Evolutionary conservation across 495 filamentous ascomycete genomes (phyloP), one percentile per base, ranked within the genome.

Genomic region (Hypoxylon trugodes): DNA sequence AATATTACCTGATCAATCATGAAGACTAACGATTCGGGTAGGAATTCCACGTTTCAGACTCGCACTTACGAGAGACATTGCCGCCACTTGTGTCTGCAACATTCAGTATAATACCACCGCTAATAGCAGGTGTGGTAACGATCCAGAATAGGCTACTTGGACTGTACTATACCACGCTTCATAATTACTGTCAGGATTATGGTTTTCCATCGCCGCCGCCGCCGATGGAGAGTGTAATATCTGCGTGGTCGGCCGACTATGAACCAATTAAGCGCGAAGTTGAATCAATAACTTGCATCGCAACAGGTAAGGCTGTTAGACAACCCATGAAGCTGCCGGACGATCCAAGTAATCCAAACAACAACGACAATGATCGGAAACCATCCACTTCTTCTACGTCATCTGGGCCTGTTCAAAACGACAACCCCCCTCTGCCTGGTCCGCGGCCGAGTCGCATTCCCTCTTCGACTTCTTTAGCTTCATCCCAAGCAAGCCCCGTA

Each of bases 131-230:
- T 32, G 88, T 94, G 59, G 86, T 96, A 21, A 80, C 89, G 68
- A 86, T 92, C 32, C 94, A 98, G 67, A 95, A 94, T 72, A 84
- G 86, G 35, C 79, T 98, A 21, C 82, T 97, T 2, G 93, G 86
- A 0, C 80, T 95, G 52, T 89, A 90, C 63, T 98, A 98, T 76
- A 96, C 93, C 8, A 79, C 87, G 0, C 77, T 97, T 2, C 87
- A 92, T 70, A 86, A 86, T 56, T 97, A 90, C 74, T 91, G 90
- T 60, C 78, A 88, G 50, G 84, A 89, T 19, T 78, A 86, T 53
- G 78, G 83, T 7, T 91, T 94, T 68, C 87, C 88, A 1, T 89
- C 87, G 6, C 89, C 90, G 10, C 84, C 91, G 0, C 89, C 90
- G 0, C 81, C 88, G 1, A 88, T 91, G 80, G 85, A 87, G 16